These are phyloP conservation scores for Quercus suber DNA, from an alignment of 306 rosid species.

Conservation along the genomic window DNA sequence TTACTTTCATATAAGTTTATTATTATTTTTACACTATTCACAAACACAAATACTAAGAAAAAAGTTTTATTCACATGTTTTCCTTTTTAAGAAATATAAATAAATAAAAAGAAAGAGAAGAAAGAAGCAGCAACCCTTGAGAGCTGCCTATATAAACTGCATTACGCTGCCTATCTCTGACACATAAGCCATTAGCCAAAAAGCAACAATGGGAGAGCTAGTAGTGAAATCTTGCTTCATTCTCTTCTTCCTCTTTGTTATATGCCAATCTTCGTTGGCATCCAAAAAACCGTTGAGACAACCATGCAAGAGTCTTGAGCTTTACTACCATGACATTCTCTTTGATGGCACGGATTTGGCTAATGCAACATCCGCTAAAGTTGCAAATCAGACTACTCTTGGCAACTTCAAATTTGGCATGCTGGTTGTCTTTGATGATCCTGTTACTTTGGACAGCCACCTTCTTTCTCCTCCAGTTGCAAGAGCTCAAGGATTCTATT, in stretches of 20 bases:
- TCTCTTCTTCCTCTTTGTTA: constrained; percentile 1
- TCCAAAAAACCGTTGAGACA: neutral
- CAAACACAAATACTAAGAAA: too few relatives aligned
- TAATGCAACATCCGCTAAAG: constrained; percentile 36
- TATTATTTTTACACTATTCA: too few relatives aligned
- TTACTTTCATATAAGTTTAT: too few relatives aligned
- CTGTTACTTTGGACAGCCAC: constrained; percentile 30
- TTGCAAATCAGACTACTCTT: constrained; percentile 20
- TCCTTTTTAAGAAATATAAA: too few relatives aligned
- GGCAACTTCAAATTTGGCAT: constrained; percentile 20
- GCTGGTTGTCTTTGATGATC: constrained; percentile 41
- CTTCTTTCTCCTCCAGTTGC: constrained; percentile 29
- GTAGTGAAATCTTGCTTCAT: neutral
- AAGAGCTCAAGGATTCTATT: constrained; percentile 47
- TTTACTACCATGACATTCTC: constrained; percentile 45
- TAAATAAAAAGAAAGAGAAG: too few relatives aligned
- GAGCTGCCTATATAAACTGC: neutral
- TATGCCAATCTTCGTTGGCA: constrained; percentile 4
- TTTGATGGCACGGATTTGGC: constrained; percentile 18
- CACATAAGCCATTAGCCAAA: neutral
- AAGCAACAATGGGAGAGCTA: neutral
- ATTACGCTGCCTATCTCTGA: neutral
- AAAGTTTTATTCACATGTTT: too few relatives aligned
- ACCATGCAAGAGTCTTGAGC: constrained; percentile 42
- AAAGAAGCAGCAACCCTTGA: neutral